A percentile compares a stretch with the other conserved stretches of the same genome.
Conservation (phyloP, 495 filamentous ascomycete species). For the Aspergillus affinis region DNA sequence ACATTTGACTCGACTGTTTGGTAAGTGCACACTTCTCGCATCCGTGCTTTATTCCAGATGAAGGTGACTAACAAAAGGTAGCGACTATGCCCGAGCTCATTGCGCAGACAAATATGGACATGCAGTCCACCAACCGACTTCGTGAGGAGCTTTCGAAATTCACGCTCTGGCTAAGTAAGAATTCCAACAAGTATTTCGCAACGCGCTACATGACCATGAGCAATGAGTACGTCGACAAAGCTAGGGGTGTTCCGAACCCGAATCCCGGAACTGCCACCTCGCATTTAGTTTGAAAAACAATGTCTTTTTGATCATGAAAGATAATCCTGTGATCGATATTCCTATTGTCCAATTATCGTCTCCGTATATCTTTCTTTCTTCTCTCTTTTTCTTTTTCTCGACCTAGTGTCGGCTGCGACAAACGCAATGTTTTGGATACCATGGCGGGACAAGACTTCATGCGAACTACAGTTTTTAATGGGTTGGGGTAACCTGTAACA, state of each 20-base stretch:
- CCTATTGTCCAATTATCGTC: neutral
- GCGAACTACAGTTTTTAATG: neutral
- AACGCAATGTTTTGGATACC: neutral
- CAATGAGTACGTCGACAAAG: constrained; percentile 60
- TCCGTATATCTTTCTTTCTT: neutral
- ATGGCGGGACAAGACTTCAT: neutral
- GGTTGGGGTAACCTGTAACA: constrained; percentile 10
- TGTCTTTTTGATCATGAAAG: neutral
- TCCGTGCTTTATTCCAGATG: neutral
- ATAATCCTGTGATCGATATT: neutral
- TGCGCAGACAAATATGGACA: constrained; percentile 96
- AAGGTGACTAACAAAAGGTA: constrained; percentile 33
- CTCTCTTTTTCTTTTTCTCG: neutral
- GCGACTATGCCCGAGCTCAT: constrained; percentile 91
- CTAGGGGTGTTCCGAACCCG: constrained; percentile 36
- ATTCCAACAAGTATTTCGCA: constrained; percentile 72
- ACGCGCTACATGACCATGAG: constrained; percentile 69
- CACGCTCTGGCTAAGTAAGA: constrained; percentile 73
- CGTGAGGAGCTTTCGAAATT: constrained; percentile 84
- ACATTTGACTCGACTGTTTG: constrained; percentile 82
- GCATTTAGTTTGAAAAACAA: constrained; percentile 24
- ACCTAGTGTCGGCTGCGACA: neutral
- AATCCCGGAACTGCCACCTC: constrained; percentile 30
- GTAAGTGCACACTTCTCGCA: constrained; percentile 49
- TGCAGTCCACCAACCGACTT: constrained; percentile 79